phyloP scores from a whole-genome alignment of 1,139 yeast genomes.

The Saccharomycopsis hybrid region DNA sequence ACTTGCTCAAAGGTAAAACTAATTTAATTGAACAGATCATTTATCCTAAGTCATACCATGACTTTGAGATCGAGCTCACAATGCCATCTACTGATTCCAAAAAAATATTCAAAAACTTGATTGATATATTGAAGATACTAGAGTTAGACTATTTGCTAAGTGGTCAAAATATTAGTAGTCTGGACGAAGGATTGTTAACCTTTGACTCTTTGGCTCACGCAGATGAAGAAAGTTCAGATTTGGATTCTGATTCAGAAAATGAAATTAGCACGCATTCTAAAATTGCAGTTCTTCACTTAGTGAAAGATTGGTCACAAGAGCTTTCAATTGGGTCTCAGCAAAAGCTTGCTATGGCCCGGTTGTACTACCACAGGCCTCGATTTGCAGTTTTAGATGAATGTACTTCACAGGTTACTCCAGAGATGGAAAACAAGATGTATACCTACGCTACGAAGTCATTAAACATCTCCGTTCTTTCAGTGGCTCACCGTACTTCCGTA shows the following conservation, averaged over 20 bases:
- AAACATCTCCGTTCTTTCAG: constrained; percentile 81
- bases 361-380: constrained; percentile 84
- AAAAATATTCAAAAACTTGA: constrained; percentile 56
- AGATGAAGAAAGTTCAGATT: neutral
- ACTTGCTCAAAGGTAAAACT: constrained; percentile 63
- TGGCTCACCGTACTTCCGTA: constrained; percentile 84
- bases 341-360: constrained; percentile 86
- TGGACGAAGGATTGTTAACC: constrained; percentile 17
- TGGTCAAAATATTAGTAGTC: constrained; percentile 26
- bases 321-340: constrained; percentile 90
- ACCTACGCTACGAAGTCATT: constrained; percentile 65
- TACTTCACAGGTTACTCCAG: constrained; percentile 88
- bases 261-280: constrained; percentile 11
- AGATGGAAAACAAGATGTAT: constrained; percentile 88
- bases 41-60: constrained; percentile 69
- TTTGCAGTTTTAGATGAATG: constrained; percentile 95
- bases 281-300: constrained; percentile 31
- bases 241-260: constrained; percentile 13
- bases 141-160: constrained; percentile 51
- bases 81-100: constrained; percentile 4
- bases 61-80: constrained; percentile 36
- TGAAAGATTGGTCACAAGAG: constrained; percentile 84
- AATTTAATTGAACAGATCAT: constrained; percentile 82
- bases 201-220: constrained; percentile 12
- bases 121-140: constrained; percentile 52